Base-by-base conservation (phyloP, 1,284 basidiomycete genomes). In the Cutaneotrichosporon cyanovorans region DNA sequence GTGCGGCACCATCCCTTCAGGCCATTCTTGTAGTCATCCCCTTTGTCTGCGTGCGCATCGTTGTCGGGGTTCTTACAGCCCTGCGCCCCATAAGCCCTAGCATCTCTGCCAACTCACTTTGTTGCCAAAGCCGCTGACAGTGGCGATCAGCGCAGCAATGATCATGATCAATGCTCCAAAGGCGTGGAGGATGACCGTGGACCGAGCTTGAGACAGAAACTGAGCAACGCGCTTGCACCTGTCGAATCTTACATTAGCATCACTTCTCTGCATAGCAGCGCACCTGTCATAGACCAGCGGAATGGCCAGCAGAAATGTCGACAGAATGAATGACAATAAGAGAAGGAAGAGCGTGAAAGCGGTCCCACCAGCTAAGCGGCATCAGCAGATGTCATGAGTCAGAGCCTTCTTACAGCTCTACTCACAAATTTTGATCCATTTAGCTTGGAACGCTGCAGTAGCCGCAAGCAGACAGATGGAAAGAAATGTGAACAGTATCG, bases 321-420 rank as follows among this genome's bases (percentile, higher is more conserved):
- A 80, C 15, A 88, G 76, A 42, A 86, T 65, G 54, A 92, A 83
- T 45, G 81, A 78, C 16, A 78, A 58, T 15, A 87, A 72, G 61
- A 88, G 84, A 40, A 92, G 71, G 67, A 91, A 89, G 42, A 93
- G 69, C n/a, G 85, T 81, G 64, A 92, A 88, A 32, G 83, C 86
- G 4, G 83, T 77, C 14, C 91, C 79, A 11, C 87, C 87, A 49
- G 88, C 88, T 92, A 21, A 4, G 25, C 25, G 25, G 25, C 25
- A 28, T 12, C 25, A n/a, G n/a, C n/a, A n/a, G n/a, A n/a, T n/a
- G n/a, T n/a, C n/a, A n/a, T n/a, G n/a, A n/a, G n/a, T n/a, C n/a
- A n/a, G n/a, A n/a, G n/a, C n/a, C n/a, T n/a, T n/a, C n/a, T n/a
- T n/a, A n/a, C n/a, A 19, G 21, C 2, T 18, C 4, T 9, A 80